Evolutionary conservation across 1,139 yeast genomes (phyloP), one percentile per base, ranked within the genome.

Genomic region (Geotrichum phurueaensis): DNA sequence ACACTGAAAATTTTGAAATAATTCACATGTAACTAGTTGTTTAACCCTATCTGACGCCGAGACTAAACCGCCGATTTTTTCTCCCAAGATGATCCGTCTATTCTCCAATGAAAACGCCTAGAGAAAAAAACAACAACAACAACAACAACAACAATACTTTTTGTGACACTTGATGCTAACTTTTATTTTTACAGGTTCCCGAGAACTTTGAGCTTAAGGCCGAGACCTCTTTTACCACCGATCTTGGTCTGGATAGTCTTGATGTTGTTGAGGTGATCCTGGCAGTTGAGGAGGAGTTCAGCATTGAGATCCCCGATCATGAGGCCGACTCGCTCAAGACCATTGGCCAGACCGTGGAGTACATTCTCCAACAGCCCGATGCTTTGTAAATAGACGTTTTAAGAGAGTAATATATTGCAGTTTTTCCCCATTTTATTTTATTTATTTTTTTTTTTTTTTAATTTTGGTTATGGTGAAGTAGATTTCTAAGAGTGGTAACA

Each of bases 241-340:
- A 90, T 72, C 81, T 90, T 67, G 96, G 96, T 1, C 81, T 89
- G 68, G 97, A 90, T 76, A 86, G 94, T 39, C 82, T 90, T 71
- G 97, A 90, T 71, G 86, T 88, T 47, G 96, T 89, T 54, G 97
- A 90, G 74, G 92, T 89, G 51, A 83, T 90, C 51, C 89, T 90
- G 90, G 96, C 89, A 69, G 83, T 90, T 65, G 97, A 90, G 76
- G 96, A 89, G 69, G 81, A 78, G 66, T 78, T 78, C 68, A 74
- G 77, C 65, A 78, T 81, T 66, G 88, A 85, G 72, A 89, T 90
- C 73, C 95, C 96, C 55, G 96, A 90, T 73, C 83, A 85, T 67
- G 92, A 88, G 73, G 94, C 96, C 53, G 96, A 89, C 72, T 81
- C 82, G 66, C 84, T 90, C 73, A 87, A 85, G 78, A 87, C 95